Evolutionary conservation across 2,329 filamentous ascomycete species (phyloP).

Genomic region (Amesomyces nigricolor): DNA sequence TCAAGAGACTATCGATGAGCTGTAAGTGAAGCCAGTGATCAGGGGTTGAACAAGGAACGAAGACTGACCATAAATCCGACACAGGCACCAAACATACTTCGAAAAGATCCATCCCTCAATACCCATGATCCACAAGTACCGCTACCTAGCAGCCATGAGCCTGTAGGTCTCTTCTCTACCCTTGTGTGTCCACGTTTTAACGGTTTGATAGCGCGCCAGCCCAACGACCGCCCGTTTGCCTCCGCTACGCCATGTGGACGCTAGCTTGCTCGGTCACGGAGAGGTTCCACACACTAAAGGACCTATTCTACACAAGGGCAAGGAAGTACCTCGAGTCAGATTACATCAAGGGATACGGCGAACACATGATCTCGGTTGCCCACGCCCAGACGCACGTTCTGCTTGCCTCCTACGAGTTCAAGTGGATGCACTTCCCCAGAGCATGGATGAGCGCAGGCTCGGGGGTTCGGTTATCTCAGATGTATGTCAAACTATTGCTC

Average conservation of each 20-base stretch:
- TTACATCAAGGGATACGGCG: conserved; percentile 87
- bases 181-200: background rate
- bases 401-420: conserved; percentile 83
- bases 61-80: conserved; percentile 7
- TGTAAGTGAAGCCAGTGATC: conserved; percentile 47
- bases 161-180: conserved; percentile 43
- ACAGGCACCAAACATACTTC: conserved; percentile 77
- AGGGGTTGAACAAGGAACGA: background rate
- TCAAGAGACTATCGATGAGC: conserved; percentile 67
- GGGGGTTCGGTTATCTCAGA: conserved; percentile 73
- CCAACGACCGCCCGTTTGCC: conserved; percentile 76
- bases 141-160: conserved; percentile 85
- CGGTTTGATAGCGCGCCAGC: conserved; percentile 56
- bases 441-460: conserved; percentile 91
- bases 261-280: conserved; percentile 79
- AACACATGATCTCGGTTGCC: conserved; percentile 77
- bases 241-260: conserved; percentile 96
- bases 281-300: conserved; percentile 72
- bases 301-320: conserved; percentile 83
- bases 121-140: conserved; percentile 83
- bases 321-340: conserved; percentile 87
- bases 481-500: conserved; percentile 46
- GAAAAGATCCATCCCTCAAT: conserved; percentile 80
- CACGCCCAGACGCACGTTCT: conserved; percentile 83
- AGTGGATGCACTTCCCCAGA: conserved; percentile 93